These are phyloP conservation scores for Pseudocercospora crystallina DNA, from an alignment of 2,329 filamentous ascomycete species.

Conservation along the genomic window DNA sequence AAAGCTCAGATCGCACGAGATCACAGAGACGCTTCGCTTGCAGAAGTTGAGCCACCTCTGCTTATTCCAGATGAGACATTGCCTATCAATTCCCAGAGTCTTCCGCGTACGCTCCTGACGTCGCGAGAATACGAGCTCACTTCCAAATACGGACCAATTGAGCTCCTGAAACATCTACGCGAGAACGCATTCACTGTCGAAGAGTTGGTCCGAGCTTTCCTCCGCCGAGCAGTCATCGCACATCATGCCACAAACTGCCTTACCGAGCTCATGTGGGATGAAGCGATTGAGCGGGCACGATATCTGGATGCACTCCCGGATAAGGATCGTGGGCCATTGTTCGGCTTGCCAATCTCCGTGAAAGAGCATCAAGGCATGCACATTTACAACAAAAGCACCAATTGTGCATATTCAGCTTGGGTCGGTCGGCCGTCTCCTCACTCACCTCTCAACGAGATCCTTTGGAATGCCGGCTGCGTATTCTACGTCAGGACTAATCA, in stretches of 20 bases:
- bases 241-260: constrained; percentile 32
- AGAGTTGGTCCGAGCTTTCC: constrained; percentile 40
- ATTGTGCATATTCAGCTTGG: constrained; percentile 46
- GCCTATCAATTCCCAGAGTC: background rate
- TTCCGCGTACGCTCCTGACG: background rate
- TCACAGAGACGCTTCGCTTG: background rate
- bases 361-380: constrained; percentile 43
- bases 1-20: constrained; percentile 1
- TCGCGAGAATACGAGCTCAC: background rate
- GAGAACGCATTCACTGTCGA: constrained; percentile 27
- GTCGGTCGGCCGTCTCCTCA: constrained; percentile 34
- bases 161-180: constrained; percentile 36
- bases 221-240: constrained; percentile 35
- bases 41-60: background rate
- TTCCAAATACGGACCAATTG: background rate
- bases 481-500: constrained; percentile 57
- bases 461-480: constrained; percentile 49
- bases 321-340: constrained; percentile 41
- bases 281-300: constrained; percentile 26
- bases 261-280: constrained; percentile 45
- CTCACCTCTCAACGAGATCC: constrained; percentile 42
- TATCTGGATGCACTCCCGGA: constrained; percentile 29
- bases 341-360: constrained; percentile 56
- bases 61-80: background rate
- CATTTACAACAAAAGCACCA: constrained; percentile 2